Evolutionary conservation across 495 filamentous ascomycete genomes (phyloP).

Genomic region (Aspergillus sclerotiicarbonarius): DNA sequence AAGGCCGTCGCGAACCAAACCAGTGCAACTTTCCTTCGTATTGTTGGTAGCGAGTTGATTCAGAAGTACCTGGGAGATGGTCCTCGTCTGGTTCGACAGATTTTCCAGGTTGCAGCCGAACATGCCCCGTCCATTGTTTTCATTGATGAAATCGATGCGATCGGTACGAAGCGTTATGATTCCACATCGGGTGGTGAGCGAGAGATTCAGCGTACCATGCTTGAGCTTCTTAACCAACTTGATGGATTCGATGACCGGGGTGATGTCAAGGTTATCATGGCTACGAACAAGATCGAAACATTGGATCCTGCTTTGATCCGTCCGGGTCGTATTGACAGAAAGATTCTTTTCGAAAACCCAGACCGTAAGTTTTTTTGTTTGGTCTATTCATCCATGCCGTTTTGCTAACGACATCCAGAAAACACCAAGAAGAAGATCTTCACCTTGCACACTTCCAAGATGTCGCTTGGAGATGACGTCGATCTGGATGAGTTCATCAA

Average conservation of each 20-base stretch:
- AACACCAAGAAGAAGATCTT: constrained; percentile 99
- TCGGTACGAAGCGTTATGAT: constrained; percentile 98
- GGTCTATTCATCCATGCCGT: not conserved
- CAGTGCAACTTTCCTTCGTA: constrained; percentile 95
- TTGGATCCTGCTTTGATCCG: constrained; percentile 95
- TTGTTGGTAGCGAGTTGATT: constrained; percentile 96
- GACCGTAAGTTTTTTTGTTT: constrained; percentile 64
- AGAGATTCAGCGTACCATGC: constrained; percentile 97
- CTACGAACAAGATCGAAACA: constrained; percentile 99
- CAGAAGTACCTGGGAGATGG: constrained; percentile 99
- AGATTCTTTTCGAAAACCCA: constrained; percentile 98
- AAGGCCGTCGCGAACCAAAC: constrained; percentile 99
- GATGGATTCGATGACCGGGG: constrained; percentile 99
- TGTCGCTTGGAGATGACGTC: constrained; percentile 92
- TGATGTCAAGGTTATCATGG: constrained; percentile 99
- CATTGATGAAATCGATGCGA: constrained; percentile 99
- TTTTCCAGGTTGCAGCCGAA: constrained; percentile 97
- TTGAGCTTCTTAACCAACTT: constrained; percentile 96
- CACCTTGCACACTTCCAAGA: constrained; percentile 98
- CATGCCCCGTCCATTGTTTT: constrained; percentile 98
- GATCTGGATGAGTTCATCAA: constrained; percentile 98
- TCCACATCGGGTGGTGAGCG: constrained; percentile 95
- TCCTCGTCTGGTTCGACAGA: constrained; percentile 88
- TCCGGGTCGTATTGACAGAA: constrained; percentile 96
- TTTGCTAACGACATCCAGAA: constrained; percentile 54